phyloP scores from a whole-genome alignment of 306 rosid genomes.

The Leucaena leucocephala region DNA sequence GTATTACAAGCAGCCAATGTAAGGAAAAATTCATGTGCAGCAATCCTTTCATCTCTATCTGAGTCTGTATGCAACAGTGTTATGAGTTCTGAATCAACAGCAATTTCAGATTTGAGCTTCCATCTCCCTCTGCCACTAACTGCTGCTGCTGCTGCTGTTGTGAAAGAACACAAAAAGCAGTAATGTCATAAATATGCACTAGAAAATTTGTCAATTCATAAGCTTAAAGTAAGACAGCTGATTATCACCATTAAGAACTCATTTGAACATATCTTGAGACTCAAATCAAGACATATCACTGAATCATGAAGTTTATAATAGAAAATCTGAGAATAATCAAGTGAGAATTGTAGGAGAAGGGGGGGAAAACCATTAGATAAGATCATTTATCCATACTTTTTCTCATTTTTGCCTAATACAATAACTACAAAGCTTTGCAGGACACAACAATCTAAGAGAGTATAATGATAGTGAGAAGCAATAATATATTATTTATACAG shows the following conservation, averaged over 20 bases:
- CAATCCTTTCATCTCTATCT: constrained; percentile 58
- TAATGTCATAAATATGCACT: constrained; percentile 29
- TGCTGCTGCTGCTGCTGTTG: constrained; percentile 29
- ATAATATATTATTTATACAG: neutral
- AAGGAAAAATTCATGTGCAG: constrained; percentile 90
- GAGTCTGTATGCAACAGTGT: constrained; percentile 56
- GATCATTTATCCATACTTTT: constrained; percentile 22
- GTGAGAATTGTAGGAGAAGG: neutral
- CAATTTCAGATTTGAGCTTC: constrained; percentile 74
- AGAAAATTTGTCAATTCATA: constrained; percentile 27
- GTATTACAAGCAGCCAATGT: constrained; percentile 97
- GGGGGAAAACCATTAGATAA: neutral
- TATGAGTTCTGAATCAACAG: constrained; percentile 68
- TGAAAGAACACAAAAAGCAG: constrained; percentile 29
- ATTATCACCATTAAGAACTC: constrained; percentile 10
- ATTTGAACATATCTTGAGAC: constrained; percentile 2
- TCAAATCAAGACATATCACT: constrained; percentile 20
- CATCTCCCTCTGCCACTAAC: constrained; percentile 54
- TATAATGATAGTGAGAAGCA: neutral
- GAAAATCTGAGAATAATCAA: constrained; percentile 5
- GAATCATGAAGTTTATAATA: neutral
- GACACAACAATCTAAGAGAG: constrained; percentile 13
- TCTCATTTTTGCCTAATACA: constrained; percentile 4
- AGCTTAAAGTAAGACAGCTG: constrained; percentile 13
- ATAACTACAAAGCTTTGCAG: constrained; percentile 18